phyloP scores from a whole-genome alignment of 441 rosid species.

The Pelargonium citronellum region DNA sequence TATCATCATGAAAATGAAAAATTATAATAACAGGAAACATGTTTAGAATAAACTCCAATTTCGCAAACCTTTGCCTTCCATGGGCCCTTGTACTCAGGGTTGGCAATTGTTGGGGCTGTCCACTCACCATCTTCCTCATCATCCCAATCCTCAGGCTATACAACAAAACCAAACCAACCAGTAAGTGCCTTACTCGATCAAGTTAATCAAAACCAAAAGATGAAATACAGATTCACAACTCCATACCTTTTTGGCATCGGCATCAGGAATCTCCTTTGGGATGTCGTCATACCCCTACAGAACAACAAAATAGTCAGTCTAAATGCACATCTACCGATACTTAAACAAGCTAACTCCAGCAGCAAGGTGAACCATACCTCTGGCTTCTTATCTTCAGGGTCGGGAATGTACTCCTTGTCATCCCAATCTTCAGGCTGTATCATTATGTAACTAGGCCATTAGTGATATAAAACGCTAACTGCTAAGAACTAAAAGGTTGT shows the following conservation, averaged over 20 bases:
- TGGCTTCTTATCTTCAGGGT: conserved; percentile 90
- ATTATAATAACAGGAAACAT: neutral
- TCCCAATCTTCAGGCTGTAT: conserved; percentile 97
- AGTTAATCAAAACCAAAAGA: neutral
- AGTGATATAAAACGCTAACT: neutral
- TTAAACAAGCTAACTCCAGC: neutral
- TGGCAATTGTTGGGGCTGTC: conserved; percentile 74
- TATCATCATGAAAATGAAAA: neutral
- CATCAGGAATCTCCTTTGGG: conserved; percentile 76
- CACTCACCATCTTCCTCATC: conserved; percentile 96
- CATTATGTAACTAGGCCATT: neutral
- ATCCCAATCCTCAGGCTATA: conserved; percentile 95
- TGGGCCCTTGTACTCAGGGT: conserved; percentile 90
- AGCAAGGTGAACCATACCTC: conserved; percentile 35
- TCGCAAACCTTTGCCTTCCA: conserved; percentile 76
- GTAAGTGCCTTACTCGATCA: neutral
- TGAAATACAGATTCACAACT: conserved; percentile 1
- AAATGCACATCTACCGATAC: neutral
- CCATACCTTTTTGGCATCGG: conserved; percentile 79
- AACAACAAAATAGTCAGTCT: neutral
- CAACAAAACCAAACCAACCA: conserved; percentile 1
- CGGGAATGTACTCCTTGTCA: conserved; percentile 73
- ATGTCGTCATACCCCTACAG: conserved; percentile 81
- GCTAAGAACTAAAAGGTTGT: neutral
- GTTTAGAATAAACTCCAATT: neutral